Evolutionary conservation across 176 grass and related monocot species (phyloP).

Genomic region (Bolboschoenus planiculmis): DNA sequence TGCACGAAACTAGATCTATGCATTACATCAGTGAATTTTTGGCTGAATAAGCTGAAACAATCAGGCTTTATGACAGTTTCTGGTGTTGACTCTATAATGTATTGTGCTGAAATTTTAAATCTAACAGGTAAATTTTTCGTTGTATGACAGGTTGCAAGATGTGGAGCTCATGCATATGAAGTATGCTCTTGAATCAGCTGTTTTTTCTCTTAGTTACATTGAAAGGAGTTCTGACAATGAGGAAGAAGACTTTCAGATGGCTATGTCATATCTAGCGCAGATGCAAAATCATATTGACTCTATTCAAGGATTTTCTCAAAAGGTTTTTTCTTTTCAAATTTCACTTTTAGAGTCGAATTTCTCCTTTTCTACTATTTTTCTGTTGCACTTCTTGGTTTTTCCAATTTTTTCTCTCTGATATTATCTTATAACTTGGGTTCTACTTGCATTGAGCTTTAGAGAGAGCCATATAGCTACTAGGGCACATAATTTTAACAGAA

Average conservation of each 20-base stretch:
- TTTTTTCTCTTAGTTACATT: conserved; percentile 75
- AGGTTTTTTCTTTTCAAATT: conserved; percentile 47
- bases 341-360: conserved; percentile 6
- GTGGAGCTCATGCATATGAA: conserved; percentile 90
- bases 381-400: not conserved
- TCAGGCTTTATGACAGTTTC: not conserved
- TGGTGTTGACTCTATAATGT: not conserved
- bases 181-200: conserved; percentile 78
- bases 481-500: not conserved
- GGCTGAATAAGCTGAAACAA: not conserved
- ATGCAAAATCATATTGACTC: conserved; percentile 84
- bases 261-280: conserved; percentile 62
- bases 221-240: conserved; percentile 41
- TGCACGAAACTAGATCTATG: not conserved
- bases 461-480: not conserved
- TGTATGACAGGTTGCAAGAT: conserved; percentile 69
- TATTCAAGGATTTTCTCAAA: conserved; percentile 71
- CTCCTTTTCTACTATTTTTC: not conserved
- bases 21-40: not conserved
- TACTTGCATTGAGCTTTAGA: not conserved
- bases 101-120: not conserved
- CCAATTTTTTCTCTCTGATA: not conserved
- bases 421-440: not conserved
- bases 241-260: conserved; percentile 53
- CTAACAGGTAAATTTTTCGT: conserved; percentile 12